phyloP scores from a whole-genome alignment of 257 asterid species.

The Galeopsis tetrahit region DNA sequence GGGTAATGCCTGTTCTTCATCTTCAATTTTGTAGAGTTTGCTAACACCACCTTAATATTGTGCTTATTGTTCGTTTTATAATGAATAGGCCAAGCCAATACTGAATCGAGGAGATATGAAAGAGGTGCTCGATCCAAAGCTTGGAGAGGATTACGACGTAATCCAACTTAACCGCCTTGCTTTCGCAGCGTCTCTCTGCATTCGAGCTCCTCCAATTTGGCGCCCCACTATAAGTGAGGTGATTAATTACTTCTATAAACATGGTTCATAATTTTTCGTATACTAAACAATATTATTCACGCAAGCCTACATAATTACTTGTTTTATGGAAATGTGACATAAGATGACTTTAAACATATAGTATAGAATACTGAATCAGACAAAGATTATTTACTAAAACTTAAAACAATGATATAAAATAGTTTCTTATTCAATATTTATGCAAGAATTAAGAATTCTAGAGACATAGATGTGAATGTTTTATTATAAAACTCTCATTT shows the following conservation, averaged over 20 bases:
- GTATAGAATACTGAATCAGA: neutral
- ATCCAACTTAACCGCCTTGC: constrained; percentile 68
- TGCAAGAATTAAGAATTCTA: constrained; percentile 3
- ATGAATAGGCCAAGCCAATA: constrained; percentile 80
- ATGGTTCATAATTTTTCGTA: neutral
- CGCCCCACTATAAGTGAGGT: constrained; percentile 98
- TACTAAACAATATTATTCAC: no score
- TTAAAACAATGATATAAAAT: neutral
- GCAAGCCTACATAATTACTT: neutral
- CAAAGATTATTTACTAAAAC: neutral
- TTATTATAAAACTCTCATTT: constrained; percentile 22
- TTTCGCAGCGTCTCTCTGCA: constrained; percentile 87
- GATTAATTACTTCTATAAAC: neutral
- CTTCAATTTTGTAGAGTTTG: no score
- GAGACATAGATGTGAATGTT: constrained; percentile 25
- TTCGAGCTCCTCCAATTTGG: constrained; percentile 83
- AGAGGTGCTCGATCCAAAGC: constrained; percentile 76
- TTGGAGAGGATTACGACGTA: constrained; percentile 59
- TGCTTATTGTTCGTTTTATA: neutral
- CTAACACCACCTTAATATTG: neutral
- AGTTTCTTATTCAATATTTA: neutral
- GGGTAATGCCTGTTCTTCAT: constrained; percentile 57
- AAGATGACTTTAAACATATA: neutral
- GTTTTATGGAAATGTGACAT: neutral
- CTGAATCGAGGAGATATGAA: constrained; percentile 61